A percentile compares a stretch with the other conserved stretches of the same genome.
Conservation (phyloP, 495 filamentous ascomycete genomes). For the Tuber melanosporum region DNA sequence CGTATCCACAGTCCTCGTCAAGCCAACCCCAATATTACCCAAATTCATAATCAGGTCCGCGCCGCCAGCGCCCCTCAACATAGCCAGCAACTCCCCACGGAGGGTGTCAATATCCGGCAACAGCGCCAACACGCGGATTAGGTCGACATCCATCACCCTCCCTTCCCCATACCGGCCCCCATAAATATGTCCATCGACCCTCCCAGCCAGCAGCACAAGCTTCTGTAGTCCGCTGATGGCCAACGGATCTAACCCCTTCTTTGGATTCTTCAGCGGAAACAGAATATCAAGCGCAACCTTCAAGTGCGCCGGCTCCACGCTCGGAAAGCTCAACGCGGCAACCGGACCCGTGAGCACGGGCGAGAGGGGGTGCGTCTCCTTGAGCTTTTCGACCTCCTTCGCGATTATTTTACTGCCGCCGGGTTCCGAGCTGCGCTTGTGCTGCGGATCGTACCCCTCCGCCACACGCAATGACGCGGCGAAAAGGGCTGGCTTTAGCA, state of each 20-base stretch:
- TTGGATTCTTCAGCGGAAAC: constrained; percentile 71
- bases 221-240: constrained; percentile 80
- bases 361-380: constrained; percentile 50
- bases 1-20: constrained; percentile 38
- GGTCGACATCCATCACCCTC: constrained; percentile 71
- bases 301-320: constrained; percentile 73
- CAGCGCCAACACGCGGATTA: constrained; percentile 75
- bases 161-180: constrained; percentile 49
- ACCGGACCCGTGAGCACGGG: constrained; percentile 75
- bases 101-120: constrained; percentile 78
- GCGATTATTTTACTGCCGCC: constrained; percentile 50
- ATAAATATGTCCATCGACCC: constrained; percentile 52
- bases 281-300: constrained; percentile 70
- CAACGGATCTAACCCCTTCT: constrained; percentile 67
- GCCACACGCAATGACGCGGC: constrained; percentile 72
- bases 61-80: constrained; percentile 40
- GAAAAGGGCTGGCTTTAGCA: constrained; percentile 84
- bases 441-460: constrained; percentile 64
- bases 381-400: constrained; percentile 52
- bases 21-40: constrained; percentile 24
- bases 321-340: constrained; percentile 71
- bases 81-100: constrained; percentile 62
- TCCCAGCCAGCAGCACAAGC: constrained; percentile 73
- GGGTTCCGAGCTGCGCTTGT: constrained; percentile 15
- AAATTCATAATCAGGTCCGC: constrained; percentile 34